Conservation (phyloP, 2,329 filamentous ascomycete species). For the Trichophyton verrucosum region DNA sequence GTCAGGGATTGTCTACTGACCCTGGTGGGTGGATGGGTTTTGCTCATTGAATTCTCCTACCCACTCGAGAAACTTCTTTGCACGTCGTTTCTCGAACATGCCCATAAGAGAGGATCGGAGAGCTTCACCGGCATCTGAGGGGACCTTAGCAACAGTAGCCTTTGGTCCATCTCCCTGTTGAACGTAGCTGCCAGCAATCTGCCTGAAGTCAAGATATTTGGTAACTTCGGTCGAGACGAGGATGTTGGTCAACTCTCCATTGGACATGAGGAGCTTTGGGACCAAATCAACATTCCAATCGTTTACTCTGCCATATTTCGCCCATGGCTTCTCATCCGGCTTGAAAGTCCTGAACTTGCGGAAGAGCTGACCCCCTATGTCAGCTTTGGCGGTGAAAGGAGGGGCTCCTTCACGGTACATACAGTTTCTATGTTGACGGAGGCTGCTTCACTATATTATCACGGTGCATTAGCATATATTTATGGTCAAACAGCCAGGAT, state of each 20-base stretch:
- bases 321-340: constrained; percentile 81
- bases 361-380: constrained; percentile 58
- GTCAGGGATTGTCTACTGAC: constrained; percentile 38
- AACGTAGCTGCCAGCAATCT: constrained; percentile 91
- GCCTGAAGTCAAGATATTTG: constrained; percentile 81
- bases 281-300: constrained; percentile 99
- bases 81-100: constrained; percentile 91
- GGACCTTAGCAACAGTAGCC: constrained; percentile 92
- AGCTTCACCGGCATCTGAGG: constrained; percentile 81
- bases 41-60: constrained; percentile 73
- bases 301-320: constrained; percentile 89
- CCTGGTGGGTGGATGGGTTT: constrained; percentile 78
- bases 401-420: constrained; percentile 23
- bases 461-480: constrained; percentile 17
- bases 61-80: constrained; percentile 95
- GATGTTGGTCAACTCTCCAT: constrained; percentile 96
- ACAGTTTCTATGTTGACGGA: constrained; percentile 94
- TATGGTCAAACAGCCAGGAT: constrained; percentile 5
- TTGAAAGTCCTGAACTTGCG: constrained; percentile 84
- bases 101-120: constrained; percentile 91
- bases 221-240: constrained; percentile 90
- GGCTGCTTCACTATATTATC: constrained; percentile 61
- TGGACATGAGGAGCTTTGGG: constrained; percentile 96
- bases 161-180: constrained; percentile 74
- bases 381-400: constrained; percentile 22